Evolutionary conservation across 345 rosid genomes (phyloP).

Genomic region (Eutrema heterophyllum): DNA sequence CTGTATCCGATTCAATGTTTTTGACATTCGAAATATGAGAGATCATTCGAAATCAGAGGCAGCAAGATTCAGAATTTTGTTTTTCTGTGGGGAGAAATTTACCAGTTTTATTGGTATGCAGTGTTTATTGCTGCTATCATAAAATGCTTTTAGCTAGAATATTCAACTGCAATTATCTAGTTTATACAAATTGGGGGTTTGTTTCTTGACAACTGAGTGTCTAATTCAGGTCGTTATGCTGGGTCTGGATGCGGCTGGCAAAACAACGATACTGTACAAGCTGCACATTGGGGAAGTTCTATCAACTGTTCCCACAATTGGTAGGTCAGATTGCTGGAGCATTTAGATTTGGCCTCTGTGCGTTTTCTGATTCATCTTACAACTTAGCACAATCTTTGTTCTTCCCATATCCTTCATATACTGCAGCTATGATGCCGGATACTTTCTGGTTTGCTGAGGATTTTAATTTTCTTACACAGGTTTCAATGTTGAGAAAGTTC

Average conservation of each 20-base stretch:
- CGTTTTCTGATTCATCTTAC: not conserved
- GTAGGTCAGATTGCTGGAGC: constrained; percentile 34
- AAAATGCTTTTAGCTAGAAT: not conserved
- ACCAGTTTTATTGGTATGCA: no score
- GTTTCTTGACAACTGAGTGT: not conserved
- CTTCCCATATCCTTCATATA: not conserved
- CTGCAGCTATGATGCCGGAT: not conserved
- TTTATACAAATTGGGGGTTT: not conserved
- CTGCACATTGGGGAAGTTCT: constrained; percentile 96
- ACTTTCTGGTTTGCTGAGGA: not conserved
- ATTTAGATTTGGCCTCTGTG: not conserved
- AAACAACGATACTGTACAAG: constrained; percentile 94
- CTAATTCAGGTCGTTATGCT: constrained; percentile 80
- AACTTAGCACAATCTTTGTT: not conserved
- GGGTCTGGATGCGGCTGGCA: constrained; percentile 96
- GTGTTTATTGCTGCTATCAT: not conserved
- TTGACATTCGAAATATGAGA: no score
- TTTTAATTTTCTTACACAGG: constrained; percentile 46
- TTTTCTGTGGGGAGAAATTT: no score
- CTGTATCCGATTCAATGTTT: no score
- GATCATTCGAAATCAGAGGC: not conserved
- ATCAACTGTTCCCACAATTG: constrained; percentile 96
- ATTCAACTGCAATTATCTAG: not conserved
- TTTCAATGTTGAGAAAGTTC: constrained; percentile 99
- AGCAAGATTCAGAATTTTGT: no score